Base-by-base conservation (phyloP, 495 filamentous ascomycete species). In the Parmelia sp. region DNA sequence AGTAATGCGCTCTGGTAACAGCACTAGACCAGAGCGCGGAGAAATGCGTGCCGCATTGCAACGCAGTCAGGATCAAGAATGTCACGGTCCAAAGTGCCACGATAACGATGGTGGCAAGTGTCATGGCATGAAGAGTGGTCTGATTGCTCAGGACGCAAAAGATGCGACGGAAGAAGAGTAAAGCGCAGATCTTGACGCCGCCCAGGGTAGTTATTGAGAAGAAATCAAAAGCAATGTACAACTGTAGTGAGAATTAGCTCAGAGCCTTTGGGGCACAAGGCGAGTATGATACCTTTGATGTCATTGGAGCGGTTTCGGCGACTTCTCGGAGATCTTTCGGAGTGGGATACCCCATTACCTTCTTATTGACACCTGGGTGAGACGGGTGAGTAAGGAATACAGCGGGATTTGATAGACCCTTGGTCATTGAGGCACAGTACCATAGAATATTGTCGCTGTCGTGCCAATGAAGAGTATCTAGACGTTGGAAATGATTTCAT, bases 131-230 rank as follows among this genome's bases (percentile, higher is more conserved):
- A 49, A 56, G 57, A 8, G 29, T 11, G 25, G 11, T 39, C 36
- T 49, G 47, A 19, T n/a, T 12, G 31, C 33, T 19, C 7, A 3
- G 33, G 49, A 57, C 35, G 29, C 61, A 63, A 19, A 63, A 63
- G 29, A 63, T 63, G 15, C 61, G 45, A 21, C 61, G 47, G n/a
- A 27, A 63, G 49, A 63, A 63, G 19, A 63, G 19, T 9, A 63
- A 3, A 8, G 61, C 61, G 23, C 61, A 27, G n/a, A 63, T 57
- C 49, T 57, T 63, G 25, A 23, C 21, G 6, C 35, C 15, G 2
- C 15, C 61, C 17, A 63, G 12, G 2, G 49, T 63, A 5, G 39
- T n/a, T 17, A 44, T 57, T 21, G 53, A 40, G 27, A 63, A 57
- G n/a, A 63, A 19, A 21, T n/a, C 33, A 5, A 63, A 56, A 10